A percentile compares a stretch with the other conserved stretches of the same genome.
phyloP scores from a whole-genome alignment of 495 filamentous ascomycete genomes.

The Lepraria neglecta region DNA sequence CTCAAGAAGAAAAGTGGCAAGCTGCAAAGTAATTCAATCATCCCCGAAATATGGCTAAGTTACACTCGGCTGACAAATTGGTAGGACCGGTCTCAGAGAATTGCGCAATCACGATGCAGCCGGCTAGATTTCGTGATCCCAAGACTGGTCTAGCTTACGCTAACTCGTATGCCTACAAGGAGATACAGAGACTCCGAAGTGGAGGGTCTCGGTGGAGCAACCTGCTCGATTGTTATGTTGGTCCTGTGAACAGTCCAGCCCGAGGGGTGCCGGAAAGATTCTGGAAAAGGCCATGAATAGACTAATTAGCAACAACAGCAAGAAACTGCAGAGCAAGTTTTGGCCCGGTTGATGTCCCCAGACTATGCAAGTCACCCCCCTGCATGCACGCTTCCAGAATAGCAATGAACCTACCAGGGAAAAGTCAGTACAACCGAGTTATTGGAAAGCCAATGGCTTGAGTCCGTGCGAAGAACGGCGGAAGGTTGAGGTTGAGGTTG shows the following conservation, averaged over 20 bases:
- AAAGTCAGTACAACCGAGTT: neutral
- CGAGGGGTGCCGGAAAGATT: constrained; percentile 62
- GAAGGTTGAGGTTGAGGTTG: neutral
- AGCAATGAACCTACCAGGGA: neutral
- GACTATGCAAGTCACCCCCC: neutral
- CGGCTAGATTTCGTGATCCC: constrained; percentile 71
- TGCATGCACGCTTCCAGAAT: constrained; percentile 3
- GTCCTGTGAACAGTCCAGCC: constrained; percentile 53
- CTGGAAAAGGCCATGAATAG: constrained; percentile 28
- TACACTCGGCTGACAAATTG: constrained; percentile 17
- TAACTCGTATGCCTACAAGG: constrained; percentile 65
- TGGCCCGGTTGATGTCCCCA: constrained; percentile 3
- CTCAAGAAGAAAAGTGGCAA: constrained; percentile 52
- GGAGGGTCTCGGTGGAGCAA: constrained; percentile 61
- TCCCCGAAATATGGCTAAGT: neutral
- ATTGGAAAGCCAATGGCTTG: neutral
- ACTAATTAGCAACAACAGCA: neutral
- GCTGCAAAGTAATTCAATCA: constrained; percentile 40
- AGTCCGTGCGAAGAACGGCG: constrained; percentile 11
- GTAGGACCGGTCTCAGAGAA: constrained; percentile 48
- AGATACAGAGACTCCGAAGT: constrained; percentile 58
- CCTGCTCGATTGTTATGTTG: constrained; percentile 70
- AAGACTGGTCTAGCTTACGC: constrained; percentile 69
- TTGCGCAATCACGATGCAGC: constrained; percentile 74
- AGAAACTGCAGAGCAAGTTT: neutral